Evolutionary conservation across 192 early-diverging fungal genomes (phyloP).

Genomic region (Entomortierella beljakovae): DNA sequence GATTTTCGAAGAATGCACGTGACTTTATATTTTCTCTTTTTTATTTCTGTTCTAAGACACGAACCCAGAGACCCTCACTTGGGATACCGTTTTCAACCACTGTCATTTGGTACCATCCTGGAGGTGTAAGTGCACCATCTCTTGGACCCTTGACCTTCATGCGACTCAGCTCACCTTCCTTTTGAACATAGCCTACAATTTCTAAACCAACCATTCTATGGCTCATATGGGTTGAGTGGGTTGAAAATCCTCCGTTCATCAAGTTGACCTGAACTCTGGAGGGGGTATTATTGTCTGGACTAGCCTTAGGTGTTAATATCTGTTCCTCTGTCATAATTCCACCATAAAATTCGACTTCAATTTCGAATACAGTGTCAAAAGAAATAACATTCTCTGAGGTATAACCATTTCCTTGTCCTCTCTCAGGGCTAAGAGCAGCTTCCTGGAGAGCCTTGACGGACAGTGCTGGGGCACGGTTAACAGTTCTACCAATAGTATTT

Average conservation of each 20-base stretch:
- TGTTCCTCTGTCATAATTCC: constrained; percentile 9
- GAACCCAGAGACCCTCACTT: constrained; percentile 40
- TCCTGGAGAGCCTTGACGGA: constrained; percentile 16
- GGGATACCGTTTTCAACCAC: constrained; percentile 41
- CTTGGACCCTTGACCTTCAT: constrained; percentile 34
- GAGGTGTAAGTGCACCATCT: constrained; percentile 34
- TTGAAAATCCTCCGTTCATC: constrained; percentile 58
- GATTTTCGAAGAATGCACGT: neutral
- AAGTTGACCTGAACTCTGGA: constrained; percentile 55
- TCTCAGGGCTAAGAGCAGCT: constrained; percentile 24
- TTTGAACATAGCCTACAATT: constrained; percentile 27
- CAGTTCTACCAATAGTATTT: constrained; percentile 15
- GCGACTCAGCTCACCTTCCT: neutral
- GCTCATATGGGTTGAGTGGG: constrained; percentile 67
- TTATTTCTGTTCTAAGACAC: constrained; percentile 8
- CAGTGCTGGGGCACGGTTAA: constrained; percentile 18
- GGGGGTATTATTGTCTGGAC: neutral
- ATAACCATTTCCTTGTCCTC: constrained; percentile 18
- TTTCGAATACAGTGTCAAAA: constrained; percentile 33
- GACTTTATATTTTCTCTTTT: neutral
- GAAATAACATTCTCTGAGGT: constrained; percentile 38
- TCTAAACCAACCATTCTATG: constrained; percentile 58
- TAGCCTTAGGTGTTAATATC: constrained; percentile 12
- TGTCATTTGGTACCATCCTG: constrained; percentile 52
- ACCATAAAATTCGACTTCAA: constrained; percentile 41